Percentiles rank a stretch among this genome's conserved stretches.
Evolutionary conservation across 2,329 filamentous ascomycete species (phyloP).

Genomic region (Phaeosphaeria sp.): DNA sequence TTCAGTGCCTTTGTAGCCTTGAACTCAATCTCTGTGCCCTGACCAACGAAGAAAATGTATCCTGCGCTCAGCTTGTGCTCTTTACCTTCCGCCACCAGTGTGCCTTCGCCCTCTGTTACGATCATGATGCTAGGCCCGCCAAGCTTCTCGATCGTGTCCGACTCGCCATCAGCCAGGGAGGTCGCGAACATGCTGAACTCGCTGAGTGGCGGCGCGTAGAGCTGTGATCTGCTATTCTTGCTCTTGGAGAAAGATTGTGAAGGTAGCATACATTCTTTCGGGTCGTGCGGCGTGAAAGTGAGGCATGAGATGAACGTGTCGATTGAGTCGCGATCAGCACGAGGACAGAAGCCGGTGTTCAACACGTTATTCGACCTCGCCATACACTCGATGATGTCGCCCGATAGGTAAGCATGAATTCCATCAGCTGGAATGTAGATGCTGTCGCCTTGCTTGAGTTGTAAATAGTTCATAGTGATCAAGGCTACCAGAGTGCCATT

Average conservation of each 20-base stretch:
- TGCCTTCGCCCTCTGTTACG: slow-evolving; percentile 65
- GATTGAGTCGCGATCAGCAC: slow-evolving; percentile 67
- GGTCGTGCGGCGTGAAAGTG: slow-evolving; percentile 68
- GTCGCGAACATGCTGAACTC: slow-evolving; percentile 75
- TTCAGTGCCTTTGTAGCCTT: slow-evolving; percentile 53
- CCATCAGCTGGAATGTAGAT: slow-evolving; percentile 76
- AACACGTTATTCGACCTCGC: slow-evolving; percentile 77
- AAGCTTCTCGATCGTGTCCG: slow-evolving; percentile 63
- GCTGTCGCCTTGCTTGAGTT: slow-evolving; percentile 69
- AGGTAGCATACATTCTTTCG: slow-evolving; percentile 63
- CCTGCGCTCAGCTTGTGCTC: slow-evolving; percentile 65
- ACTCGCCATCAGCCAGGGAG: slow-evolving; percentile 63
- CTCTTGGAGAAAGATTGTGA: slow-evolving; percentile 59
- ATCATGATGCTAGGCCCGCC: slow-evolving; percentile 70
- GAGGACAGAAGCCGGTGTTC: slow-evolving; percentile 76
- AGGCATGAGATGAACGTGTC: slow-evolving; percentile 69
- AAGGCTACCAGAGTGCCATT: slow-evolving; percentile 73
- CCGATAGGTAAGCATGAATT: slow-evolving; percentile 75
- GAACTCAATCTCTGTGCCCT: slow-evolving; percentile 59
- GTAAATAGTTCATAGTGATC: slow-evolving; percentile 76
- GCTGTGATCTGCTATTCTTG: slow-evolving; percentile 65
- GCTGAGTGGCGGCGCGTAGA: slow-evolving; percentile 71
- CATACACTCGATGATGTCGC: slow-evolving; percentile 82
- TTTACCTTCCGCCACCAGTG: slow-evolving; percentile 61
- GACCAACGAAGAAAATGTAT: slow-evolving; percentile 71